These are phyloP conservation scores for Aspergillus chevalieri DNA, from an alignment of 2,329 filamentous ascomycete genomes.

Conservation along the genomic window DNA sequence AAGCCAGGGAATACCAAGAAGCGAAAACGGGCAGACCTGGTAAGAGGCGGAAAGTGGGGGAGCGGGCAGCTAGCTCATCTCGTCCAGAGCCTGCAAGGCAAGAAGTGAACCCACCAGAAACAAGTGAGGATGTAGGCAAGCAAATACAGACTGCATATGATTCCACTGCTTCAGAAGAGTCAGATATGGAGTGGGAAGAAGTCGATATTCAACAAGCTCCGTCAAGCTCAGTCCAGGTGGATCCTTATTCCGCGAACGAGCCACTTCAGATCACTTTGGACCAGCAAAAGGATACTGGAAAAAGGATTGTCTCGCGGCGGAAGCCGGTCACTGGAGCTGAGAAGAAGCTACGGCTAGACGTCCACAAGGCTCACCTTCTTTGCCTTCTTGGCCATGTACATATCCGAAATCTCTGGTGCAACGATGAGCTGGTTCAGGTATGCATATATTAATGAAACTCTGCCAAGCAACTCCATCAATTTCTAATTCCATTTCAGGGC, in stretches of 20 bases:
- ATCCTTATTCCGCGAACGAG: constrained; percentile 14
- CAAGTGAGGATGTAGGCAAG: constrained; percentile 7
- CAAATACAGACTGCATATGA: constrained; percentile 31
- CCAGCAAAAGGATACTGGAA: constrained; percentile 19
- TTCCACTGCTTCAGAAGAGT: constrained; percentile 49
- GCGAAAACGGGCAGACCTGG: constrained; percentile 21
- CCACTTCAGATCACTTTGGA: constrained; percentile 35
- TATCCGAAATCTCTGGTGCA: constrained; percentile 82
- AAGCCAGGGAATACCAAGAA: constrained; percentile 24
- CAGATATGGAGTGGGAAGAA: constrained; percentile 61
- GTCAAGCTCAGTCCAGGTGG: constrained; percentile 16
- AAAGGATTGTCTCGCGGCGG: constrained; percentile 31
- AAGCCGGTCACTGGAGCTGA: constrained; percentile 53
- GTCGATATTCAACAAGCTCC: constrained; percentile 41
- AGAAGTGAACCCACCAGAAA: constrained; percentile 6
- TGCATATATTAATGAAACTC: constrained; percentile 4
- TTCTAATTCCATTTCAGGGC: constrained; percentile 17
- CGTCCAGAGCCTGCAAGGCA: constrained; percentile 4
- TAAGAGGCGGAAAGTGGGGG: constrained; percentile 35
- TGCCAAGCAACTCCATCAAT: not conserved
- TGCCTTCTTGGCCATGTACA: constrained; percentile 74
- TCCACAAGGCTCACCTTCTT: constrained; percentile 82
- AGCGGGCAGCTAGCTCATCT: constrained; percentile 13
- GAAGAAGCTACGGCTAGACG: constrained; percentile 58
- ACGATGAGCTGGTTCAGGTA: constrained; percentile 63